Conservation (phyloP, 495 filamentous ascomycete species). For the Trichocladium antarcticum region DNA sequence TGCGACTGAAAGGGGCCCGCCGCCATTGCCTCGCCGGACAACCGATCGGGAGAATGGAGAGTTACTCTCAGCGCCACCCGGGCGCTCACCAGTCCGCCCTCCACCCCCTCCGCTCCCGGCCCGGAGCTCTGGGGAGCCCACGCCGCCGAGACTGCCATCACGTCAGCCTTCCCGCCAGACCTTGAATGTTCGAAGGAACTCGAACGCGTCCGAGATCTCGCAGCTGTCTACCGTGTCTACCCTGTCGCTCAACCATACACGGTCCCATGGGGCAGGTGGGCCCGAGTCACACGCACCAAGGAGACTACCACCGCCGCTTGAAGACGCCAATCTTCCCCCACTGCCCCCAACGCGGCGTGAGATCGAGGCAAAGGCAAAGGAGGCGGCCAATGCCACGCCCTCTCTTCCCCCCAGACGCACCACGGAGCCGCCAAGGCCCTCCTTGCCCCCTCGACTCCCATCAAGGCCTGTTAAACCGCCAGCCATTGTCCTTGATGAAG, state of each 20-base stretch:
- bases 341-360: constrained; percentile 38
- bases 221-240: constrained; percentile 34
- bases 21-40: constrained; percentile 31
- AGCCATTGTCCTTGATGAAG: constrained; percentile 3
- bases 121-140: constrained; percentile 24
- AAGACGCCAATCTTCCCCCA: constrained; percentile 40
- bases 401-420: constrained; percentile 17
- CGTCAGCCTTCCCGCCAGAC: constrained; percentile 30
- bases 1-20: constrained; percentile 18
- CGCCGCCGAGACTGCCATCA: constrained; percentile 32
- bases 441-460: constrained; percentile 34
- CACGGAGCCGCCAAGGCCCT: constrained; percentile 24
- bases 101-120: constrained; percentile 32
- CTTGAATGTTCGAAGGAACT: constrained; percentile 29
- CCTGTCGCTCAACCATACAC: constrained; percentile 27
- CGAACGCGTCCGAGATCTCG: constrained; percentile 38
- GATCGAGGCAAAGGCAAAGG: constrained; percentile 32
- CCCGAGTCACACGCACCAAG: constrained; percentile 24
- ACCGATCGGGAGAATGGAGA: constrained; percentile 19
- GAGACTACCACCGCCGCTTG: constrained; percentile 39
- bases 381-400: constrained; percentile 14
- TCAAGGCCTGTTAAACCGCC: constrained; percentile 28
- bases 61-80: background rate
- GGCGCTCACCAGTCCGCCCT: constrained; percentile 12
- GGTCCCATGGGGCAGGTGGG: constrained; percentile 17